These are phyloP conservation scores for Alternaria rosae DNA, from an alignment of 2,329 filamentous ascomycete species.

Conservation along the genomic window DNA sequence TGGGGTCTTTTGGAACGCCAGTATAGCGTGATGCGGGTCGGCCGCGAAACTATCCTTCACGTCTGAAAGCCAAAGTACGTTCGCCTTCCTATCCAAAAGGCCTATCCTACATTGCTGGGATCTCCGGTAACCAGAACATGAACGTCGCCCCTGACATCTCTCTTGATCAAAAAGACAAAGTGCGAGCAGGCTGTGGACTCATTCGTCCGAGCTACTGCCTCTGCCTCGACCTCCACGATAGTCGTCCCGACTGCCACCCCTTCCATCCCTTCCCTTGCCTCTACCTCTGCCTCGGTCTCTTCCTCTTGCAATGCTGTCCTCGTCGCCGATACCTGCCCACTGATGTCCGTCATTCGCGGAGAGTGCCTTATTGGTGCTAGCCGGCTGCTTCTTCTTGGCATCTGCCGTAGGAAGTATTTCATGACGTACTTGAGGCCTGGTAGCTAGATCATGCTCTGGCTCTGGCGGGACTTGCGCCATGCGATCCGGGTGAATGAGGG, in stretches of 20 bases:
- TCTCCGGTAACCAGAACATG: background rate
- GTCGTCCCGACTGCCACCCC: background rate
- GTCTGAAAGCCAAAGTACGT: background rate
- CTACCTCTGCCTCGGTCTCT: background rate
- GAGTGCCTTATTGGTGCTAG: background rate
- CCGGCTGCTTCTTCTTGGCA: background rate
- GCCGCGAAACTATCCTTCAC: background rate
- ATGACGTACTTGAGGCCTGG: background rate
- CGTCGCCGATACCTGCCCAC: background rate
- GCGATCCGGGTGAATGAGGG: background rate
- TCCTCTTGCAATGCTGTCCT: background rate
- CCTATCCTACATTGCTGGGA: background rate
- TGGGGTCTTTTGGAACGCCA: background rate
- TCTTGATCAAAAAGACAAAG: background rate
- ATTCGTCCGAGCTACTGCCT: background rate
- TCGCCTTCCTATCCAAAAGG: background rate
- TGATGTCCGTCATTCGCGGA: constrained; percentile 3
- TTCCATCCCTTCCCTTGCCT: background rate
- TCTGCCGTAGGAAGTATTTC: background rate
- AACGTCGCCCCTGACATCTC: background rate
- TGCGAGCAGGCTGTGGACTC: background rate
- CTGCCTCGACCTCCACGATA: background rate
- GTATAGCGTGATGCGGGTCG: background rate
- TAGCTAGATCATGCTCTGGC: background rate
- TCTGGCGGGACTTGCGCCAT: background rate